Percentiles rank a stretch among this genome's conserved stretches.
These are phyloP conservation scores for Gnomoniopsis smithogilvyi DNA, from an alignment of 2,329 filamentous ascomycete species.

Conservation along the genomic window DNA sequence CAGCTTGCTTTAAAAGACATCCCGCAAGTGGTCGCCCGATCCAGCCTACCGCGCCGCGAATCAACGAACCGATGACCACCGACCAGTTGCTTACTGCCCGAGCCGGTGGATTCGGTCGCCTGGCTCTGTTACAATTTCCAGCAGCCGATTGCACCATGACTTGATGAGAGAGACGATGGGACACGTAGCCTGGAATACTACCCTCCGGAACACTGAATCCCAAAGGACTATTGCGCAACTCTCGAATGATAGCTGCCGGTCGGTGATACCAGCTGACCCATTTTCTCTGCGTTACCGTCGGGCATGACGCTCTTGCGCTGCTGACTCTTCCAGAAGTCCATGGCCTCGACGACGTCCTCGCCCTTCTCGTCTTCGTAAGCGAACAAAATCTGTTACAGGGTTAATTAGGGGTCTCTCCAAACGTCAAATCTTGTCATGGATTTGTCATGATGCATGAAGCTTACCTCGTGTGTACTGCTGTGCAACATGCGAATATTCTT, in stretches of 20 bases:
- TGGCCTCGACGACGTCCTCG: constrained; percentile 87
- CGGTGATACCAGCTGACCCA: constrained; percentile 9
- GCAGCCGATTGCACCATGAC: background rate
- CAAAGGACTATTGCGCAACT: constrained; percentile 12
- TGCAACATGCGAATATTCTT: constrained; percentile 98
- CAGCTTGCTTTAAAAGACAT: background rate
- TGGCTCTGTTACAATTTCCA: background rate
- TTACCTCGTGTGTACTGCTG: constrained; percentile 92
- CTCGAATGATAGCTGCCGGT: constrained; percentile 13
- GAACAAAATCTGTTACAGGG: constrained; percentile 74
- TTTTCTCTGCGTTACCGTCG: constrained; percentile 4
- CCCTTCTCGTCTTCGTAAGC: constrained; percentile 95
- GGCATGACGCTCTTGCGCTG: constrained; percentile 41
- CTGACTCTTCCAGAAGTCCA: constrained; percentile 90
- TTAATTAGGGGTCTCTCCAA: constrained; percentile 22
- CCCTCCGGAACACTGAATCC: background rate
- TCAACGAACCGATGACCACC: background rate
- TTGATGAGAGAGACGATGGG: background rate
- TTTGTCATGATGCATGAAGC: constrained; percentile 22
- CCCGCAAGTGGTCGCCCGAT: background rate
- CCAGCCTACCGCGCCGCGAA: background rate
- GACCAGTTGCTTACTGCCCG: background rate
- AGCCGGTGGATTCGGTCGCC: background rate
- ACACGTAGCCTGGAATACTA: background rate
- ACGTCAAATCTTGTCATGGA: background rate